Conservation (phyloP, 2,329 filamentous ascomycete species). For the Hymenoscyphus infarciens region DNA sequence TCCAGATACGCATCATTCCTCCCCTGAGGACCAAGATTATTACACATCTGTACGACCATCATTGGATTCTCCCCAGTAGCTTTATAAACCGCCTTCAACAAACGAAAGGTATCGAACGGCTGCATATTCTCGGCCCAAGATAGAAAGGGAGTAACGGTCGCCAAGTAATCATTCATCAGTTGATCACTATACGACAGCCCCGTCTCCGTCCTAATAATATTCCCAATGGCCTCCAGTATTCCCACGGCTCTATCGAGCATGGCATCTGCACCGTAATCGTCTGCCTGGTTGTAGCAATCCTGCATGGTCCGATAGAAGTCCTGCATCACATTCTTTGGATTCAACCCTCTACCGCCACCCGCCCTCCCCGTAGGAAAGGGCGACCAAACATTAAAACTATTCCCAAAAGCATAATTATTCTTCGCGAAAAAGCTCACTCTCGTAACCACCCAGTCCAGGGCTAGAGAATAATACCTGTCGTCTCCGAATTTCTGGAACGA, state of each 20-base stretch:
- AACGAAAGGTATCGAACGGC: neutral
- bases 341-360: neutral
- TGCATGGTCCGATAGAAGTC: neutral
- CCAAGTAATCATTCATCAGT: neutral
- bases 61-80: neutral
- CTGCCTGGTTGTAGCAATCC: neutral
- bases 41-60: neutral
- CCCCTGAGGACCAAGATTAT: neutral
- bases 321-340: neutral
- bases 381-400: neutral
- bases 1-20: neutral
- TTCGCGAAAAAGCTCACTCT: slow-evolving; percentile 6
- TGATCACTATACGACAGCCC: neutral
- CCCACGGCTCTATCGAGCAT: neutral
- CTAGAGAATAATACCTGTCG: neutral
- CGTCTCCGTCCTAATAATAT: neutral
- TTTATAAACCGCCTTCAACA: neutral
- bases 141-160: neutral
- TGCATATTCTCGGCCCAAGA: neutral
- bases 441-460: slow-evolving; percentile 14
- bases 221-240: neutral
- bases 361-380: neutral
- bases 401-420: neutral
- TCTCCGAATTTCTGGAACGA: neutral
- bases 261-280: neutral